Conservation (phyloP, 2,329 filamentous ascomycete species). For the Arachnopeziza araneosa region DNA sequence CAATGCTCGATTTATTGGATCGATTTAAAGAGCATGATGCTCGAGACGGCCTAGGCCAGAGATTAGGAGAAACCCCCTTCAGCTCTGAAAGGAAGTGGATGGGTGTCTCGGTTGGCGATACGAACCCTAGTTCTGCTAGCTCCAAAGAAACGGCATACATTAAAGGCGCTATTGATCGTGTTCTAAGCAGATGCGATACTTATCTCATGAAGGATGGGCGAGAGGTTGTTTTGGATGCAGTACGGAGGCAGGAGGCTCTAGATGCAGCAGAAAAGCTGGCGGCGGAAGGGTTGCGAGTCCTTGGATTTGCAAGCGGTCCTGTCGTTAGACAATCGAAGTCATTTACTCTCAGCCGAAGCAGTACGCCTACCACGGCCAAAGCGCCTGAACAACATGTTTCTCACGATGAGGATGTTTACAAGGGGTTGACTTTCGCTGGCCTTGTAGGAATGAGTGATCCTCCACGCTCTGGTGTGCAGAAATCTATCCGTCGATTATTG, state of each 20-base stretch:
- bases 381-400: slow-evolving; percentile 22
- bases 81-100: slow-evolving; percentile 99
- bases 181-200: slow-evolving; percentile 82
- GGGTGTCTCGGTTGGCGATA: slow-evolving; percentile 76
- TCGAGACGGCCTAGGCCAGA: slow-evolving; percentile 75
- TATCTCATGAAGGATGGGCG: slow-evolving; percentile 82
- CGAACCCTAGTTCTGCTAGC: slow-evolving; percentile 25
- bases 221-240: slow-evolving; percentile 78
- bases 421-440: slow-evolving; percentile 80
- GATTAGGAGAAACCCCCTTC: slow-evolving; percentile 84
- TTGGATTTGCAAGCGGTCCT: slow-evolving; percentile 86
- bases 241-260: slow-evolving; percentile 66
- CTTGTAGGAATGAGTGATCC: slow-evolving; percentile 97
- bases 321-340: slow-evolving; percentile 47
- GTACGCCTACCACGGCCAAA: slow-evolving; percentile 40
- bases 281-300: slow-evolving; percentile 78
- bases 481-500: slow-evolving; percentile 84
- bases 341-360: slow-evolving; percentile 38
- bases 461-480: slow-evolving; percentile 81
- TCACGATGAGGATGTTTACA: slow-evolving; percentile 70
- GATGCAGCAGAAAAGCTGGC: slow-evolving; percentile 84
- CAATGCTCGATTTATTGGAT: slow-evolving; percentile 91
- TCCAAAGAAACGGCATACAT: slow-evolving; percentile 79
- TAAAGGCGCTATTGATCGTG: slow-evolving; percentile 87
- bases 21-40: slow-evolving; percentile 88